Conservation (phyloP, 1,284 basidiomycete genomes). For the Farysia itapuensis region DNA sequence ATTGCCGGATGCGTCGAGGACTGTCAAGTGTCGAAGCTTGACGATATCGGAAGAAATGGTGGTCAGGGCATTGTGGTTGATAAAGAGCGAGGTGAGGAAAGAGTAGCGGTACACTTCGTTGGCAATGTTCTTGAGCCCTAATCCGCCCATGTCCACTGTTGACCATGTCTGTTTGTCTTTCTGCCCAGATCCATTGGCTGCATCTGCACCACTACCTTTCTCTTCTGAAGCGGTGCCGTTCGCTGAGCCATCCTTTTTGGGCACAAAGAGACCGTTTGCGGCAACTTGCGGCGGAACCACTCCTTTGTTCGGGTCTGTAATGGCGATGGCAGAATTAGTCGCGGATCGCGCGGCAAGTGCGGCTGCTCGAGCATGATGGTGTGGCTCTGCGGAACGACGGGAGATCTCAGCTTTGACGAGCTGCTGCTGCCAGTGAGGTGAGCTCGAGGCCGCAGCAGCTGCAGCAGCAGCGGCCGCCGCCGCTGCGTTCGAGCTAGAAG, state of each 20-base stretch:
- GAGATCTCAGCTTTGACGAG: slow-evolving; percentile 61
- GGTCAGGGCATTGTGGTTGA: slow-evolving; percentile 91
- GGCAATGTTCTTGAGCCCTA: slow-evolving; percentile 87
- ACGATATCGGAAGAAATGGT: slow-evolving; percentile 81
- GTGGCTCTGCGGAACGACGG: slow-evolving; percentile 64
- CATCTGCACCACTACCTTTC: slow-evolving; percentile 2
- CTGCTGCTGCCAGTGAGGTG: slow-evolving; percentile 57
- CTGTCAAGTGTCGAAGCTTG: slow-evolving; percentile 79
- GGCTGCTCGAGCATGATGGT: slow-evolving; percentile 66
- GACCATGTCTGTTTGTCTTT: slow-evolving; percentile 68
- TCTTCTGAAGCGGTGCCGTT: slow-evolving; percentile 14
- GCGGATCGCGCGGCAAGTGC: slow-evolving; percentile 65
- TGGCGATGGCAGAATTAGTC: slow-evolving; percentile 62
- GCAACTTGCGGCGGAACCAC: slow-evolving; percentile 52
- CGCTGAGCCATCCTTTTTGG: slow-evolving; percentile 34
- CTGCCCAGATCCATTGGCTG: slow-evolving; percentile 13
- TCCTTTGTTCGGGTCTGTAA: slow-evolving; percentile 63
- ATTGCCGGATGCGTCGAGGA: slow-evolving; percentile 92
- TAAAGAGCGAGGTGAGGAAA: slow-evolving; percentile 93
- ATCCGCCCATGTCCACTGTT: slow-evolving; percentile 93
- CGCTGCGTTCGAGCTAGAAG: slow-evolving; percentile 8
- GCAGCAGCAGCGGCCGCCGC: slow-evolving; percentile 22
- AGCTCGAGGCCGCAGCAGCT: slow-evolving; percentile 23
- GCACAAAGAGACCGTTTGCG: slow-evolving; percentile 61
- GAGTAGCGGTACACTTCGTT: slow-evolving; percentile 79